phyloP scores from a whole-genome alignment of 768 basidiomycete species.

The Termitomyces titanicus region DNA sequence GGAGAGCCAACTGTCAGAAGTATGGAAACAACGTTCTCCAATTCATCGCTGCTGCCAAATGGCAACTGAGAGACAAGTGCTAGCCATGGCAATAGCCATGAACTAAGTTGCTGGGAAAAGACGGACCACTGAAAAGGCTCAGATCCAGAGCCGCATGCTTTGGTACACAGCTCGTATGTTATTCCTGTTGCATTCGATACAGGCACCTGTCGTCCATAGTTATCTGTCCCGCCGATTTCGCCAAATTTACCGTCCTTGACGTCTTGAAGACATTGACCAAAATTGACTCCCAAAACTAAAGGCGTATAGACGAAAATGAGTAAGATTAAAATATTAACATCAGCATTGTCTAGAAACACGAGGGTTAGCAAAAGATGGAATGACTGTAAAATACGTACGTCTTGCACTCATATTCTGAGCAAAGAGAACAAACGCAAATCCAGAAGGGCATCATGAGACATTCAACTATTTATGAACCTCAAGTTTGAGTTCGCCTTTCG shows the following conservation, averaged over 20 bases:
- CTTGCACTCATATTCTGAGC: neutral
- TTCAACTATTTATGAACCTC: neutral
- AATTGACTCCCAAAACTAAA: conserved; percentile 11
- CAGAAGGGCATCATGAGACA: neutral
- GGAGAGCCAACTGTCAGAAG: conserved; percentile 43
- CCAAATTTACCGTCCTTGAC: conserved; percentile 11
- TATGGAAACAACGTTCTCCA: conserved; percentile 38
- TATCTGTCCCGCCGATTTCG: conserved; percentile 19
- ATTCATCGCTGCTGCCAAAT: conserved; percentile 34
- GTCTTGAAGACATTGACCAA: conserved; percentile 18
- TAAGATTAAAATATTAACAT: neutral
- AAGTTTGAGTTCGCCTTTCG: neutral
- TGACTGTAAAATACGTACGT: neutral
- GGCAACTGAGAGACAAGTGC: conserved; percentile 46
- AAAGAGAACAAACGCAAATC: neutral
- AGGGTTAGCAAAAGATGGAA: neutral
- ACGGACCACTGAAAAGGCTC: conserved; percentile 26
- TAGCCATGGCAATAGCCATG: conserved; percentile 47
- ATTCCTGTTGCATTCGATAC: conserved; percentile 22
- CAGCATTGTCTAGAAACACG: neutral
- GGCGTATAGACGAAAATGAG: neutral
- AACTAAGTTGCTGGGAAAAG: conserved; percentile 35
- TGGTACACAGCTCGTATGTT: conserved; percentile 24
- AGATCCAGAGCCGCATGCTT: conserved; percentile 21
- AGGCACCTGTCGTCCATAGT: conserved; percentile 19